phyloP scores from a whole-genome alignment of 257 asterid genomes.

The Nicotiana attenuata region DNA sequence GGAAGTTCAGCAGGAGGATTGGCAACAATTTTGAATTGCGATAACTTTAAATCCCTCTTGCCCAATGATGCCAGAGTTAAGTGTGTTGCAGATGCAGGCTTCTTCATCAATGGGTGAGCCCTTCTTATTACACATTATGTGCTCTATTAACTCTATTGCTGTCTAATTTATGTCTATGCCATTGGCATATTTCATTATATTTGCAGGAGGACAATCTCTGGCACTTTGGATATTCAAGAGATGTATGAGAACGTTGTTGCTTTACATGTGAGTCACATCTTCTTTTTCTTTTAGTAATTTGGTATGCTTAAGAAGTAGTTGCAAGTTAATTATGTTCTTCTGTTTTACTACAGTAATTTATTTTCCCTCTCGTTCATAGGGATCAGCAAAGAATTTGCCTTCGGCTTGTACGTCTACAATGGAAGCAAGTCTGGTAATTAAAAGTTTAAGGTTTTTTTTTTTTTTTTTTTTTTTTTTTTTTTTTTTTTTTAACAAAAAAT shows the following conservation, averaged over 20 bases:
- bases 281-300: not conserved
- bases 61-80: slow-evolving; percentile 56
- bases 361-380: slow-evolving; percentile 35
- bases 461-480: too few species aligned
- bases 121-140: not conserved
- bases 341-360: too few species aligned
- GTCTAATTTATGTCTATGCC: not conserved
- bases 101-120: slow-evolving; percentile 57
- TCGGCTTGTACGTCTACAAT: slow-evolving; percentile 45
- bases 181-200: not conserved
- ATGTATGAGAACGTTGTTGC: slow-evolving; percentile 49
- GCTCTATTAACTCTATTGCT: not conserved
- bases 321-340: not conserved
- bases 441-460: not conserved
- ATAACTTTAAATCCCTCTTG: slow-evolving; percentile 10
- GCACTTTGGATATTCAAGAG: slow-evolving; percentile 46
- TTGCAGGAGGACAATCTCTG: slow-evolving; percentile 65
- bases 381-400: slow-evolving; percentile 60
- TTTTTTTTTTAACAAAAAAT: too few species aligned
- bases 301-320: not conserved
- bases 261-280: slow-evolving; percentile 50
- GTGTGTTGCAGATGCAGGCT: slow-evolving; percentile 18
- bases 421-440: slow-evolving; percentile 60
- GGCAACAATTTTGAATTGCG: too few species aligned
- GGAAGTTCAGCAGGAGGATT: too few species aligned